Evolutionary conservation across 192 early-diverging fungal genomes (phyloP).

Genomic region (Linnemannia elongata): DNA sequence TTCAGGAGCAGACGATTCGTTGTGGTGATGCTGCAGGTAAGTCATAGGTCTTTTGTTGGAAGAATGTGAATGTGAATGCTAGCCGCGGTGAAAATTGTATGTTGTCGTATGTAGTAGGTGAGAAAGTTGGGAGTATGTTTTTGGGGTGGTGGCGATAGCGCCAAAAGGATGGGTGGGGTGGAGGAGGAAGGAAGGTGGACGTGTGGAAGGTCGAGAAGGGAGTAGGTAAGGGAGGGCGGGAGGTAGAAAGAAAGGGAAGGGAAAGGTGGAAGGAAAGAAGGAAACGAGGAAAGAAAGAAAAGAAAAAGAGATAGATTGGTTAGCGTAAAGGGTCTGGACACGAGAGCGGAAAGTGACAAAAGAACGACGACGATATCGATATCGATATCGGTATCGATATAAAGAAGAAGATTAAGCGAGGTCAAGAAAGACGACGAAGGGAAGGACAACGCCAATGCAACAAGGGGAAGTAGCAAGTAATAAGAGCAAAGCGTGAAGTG

Average conservation of each 20-base stretch:
- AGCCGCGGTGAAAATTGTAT: background rate
- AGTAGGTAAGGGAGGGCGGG: background rate
- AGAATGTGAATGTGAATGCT: background rate
- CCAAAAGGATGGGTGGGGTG: background rate
- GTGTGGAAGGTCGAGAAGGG: background rate
- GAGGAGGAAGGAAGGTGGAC: background rate
- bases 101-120: background rate
- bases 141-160: background rate
- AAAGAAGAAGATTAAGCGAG: background rate
- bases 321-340: background rate
- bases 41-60: slow-evolving; percentile 27
- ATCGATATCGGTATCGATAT: background rate
- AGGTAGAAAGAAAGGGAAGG: background rate
- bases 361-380: background rate
- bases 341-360: background rate
- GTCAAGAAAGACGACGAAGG: background rate
- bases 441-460: no score
- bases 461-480: no score
- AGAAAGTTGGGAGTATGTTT: background rate
- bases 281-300: background rate
- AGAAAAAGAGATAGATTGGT: background rate
- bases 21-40: slow-evolving; percentile 32
- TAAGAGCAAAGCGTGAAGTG: no score
- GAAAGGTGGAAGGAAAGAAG: background rate
- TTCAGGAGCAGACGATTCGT: slow-evolving; percentile 29